Conservation (phyloP, 495 filamentous ascomycete species). For the Acidiella bohemica region DNA sequence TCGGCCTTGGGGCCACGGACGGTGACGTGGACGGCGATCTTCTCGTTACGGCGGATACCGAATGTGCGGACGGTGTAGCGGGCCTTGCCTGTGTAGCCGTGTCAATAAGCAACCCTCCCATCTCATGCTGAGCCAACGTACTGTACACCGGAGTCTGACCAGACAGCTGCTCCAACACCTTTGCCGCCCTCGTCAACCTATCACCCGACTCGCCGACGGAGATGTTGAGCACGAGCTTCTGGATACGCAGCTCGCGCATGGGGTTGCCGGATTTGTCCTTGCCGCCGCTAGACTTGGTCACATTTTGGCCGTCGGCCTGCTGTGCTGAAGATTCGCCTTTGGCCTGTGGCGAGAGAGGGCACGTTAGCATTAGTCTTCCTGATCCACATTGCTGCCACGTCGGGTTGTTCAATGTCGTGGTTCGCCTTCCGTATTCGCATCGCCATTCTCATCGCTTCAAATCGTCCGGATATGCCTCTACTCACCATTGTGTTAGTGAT, state of each 20-base stretch:
- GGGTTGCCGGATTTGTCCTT: constrained; percentile 65
- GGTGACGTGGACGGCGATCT: constrained; percentile 98
- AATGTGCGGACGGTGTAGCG: constrained; percentile 99
- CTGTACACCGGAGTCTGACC: constrained; percentile 99
- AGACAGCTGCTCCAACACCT: constrained; percentile 98
- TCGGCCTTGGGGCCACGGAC: constrained; percentile 99
- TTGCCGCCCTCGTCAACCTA: constrained; percentile 97
- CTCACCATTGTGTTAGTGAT: constrained; percentile 22
- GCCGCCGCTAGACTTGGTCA: constrained; percentile 1
- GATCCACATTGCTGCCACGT: too few species aligned
- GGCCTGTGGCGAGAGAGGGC: constrained; percentile 13
- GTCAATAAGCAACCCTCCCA: not conserved
- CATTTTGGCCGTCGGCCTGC: constrained; percentile 19
- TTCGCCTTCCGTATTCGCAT: too few species aligned
- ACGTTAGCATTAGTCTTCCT: too few species aligned
- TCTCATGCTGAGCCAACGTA: constrained; percentile 29
- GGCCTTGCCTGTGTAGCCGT: constrained; percentile 62
- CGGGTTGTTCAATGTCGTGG: not conserved
- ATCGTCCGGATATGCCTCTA: not conserved
- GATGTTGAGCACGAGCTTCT: constrained; percentile 99
- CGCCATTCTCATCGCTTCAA: not conserved
- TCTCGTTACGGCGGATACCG: constrained; percentile 99
- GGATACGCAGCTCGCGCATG: constrained; percentile 98
- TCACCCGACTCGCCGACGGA: constrained; percentile 99
- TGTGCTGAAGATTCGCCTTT: constrained; percentile 18